A percentile compares a stretch with the other conserved stretches of the same genome.
phyloP scores from a whole-genome alignment of 768 basidiomycete genomes.

The Boletus rex-veris region DNA sequence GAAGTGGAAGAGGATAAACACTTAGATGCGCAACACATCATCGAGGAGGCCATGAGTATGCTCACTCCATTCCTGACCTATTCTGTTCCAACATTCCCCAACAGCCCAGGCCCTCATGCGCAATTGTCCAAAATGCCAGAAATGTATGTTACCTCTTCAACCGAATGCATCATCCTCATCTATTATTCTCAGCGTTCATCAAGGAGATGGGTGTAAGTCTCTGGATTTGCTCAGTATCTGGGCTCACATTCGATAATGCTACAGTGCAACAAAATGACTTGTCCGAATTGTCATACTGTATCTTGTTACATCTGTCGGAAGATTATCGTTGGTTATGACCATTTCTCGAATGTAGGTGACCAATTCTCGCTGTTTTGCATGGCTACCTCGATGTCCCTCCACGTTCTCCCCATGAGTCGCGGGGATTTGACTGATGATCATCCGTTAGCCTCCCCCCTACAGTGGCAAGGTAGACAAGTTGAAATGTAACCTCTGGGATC shows the following conservation, averaged over 20 bases:
- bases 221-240: too few species aligned
- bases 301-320: conserved; percentile 86
- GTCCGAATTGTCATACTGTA: conserved; percentile 64
- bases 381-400: neutral
- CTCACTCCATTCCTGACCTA: conserved; percentile 15
- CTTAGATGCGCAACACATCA: conserved; percentile 67
- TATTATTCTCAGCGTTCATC: conserved; percentile 57
- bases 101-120: conserved; percentile 79
- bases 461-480: conserved; percentile 25
- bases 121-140: conserved; percentile 82
- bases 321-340: conserved; percentile 71
- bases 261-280: conserved; percentile 92
- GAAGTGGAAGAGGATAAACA: conserved; percentile 75
- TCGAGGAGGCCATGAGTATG: conserved; percentile 93
- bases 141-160: conserved; percentile 46
- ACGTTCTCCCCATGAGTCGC: too few species aligned
- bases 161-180: neutral
- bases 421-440: conserved; percentile 3
- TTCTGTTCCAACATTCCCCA: conserved; percentile 2
- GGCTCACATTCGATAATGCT: neutral
- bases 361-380: neutral
- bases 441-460: conserved; percentile 22
- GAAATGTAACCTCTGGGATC: conserved; percentile 70
- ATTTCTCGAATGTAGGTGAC: conserved; percentile 54
- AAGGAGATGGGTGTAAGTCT: conserved; percentile 70